phyloP scores from a whole-genome alignment of 202 grass and related monocot genomes.

The Elaeis oleifera region DNA sequence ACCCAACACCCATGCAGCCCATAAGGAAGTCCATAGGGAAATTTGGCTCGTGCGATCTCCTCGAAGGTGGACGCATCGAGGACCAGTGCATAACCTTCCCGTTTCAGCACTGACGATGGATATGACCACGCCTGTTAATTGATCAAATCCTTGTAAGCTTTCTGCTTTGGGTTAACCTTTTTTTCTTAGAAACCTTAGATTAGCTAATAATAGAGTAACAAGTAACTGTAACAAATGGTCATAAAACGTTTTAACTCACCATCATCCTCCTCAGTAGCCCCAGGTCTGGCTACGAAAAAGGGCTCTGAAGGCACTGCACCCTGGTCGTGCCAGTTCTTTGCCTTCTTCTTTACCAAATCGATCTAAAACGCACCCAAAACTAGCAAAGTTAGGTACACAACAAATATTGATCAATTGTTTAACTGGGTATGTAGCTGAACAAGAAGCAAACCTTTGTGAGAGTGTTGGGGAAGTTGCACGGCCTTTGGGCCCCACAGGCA shows the following conservation, averaged over 20 bases:
- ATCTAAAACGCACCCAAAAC: conserved; percentile 23
- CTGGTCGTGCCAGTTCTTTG: conserved; percentile 88
- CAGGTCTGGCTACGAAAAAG: conserved; percentile 75
- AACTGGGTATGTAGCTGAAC: not conserved
- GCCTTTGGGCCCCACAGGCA: conserved; percentile 79
- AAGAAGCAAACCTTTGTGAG: conserved; percentile 50
- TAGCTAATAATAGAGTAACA: too few species aligned
- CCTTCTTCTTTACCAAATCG: conserved; percentile 68
- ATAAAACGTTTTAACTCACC: conserved; percentile 34
- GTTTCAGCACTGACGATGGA: conserved; percentile 84
- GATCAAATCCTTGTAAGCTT: not conserved
- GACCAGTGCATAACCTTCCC: conserved; percentile 77
- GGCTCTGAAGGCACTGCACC: conserved; percentile 88
- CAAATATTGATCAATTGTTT: not conserved
- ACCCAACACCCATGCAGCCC: conserved; percentile 97
- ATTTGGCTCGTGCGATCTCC: conserved; percentile 76
- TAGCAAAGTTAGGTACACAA: not conserved
- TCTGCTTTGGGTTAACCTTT: too few species aligned
- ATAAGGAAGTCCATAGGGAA: conserved; percentile 96
- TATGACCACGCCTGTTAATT: conserved; percentile 60
- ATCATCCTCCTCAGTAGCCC: conserved; percentile 75
- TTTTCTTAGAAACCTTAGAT: too few species aligned
- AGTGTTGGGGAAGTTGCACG: conserved; percentile 97
- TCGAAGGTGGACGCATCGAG: conserved; percentile 68
- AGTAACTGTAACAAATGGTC: too few species aligned